Evolutionary conservation across 805 yeast species (phyloP), one percentile per base, ranked within the genome.

Genomic region (Ogataea nitratoaversa): DNA sequence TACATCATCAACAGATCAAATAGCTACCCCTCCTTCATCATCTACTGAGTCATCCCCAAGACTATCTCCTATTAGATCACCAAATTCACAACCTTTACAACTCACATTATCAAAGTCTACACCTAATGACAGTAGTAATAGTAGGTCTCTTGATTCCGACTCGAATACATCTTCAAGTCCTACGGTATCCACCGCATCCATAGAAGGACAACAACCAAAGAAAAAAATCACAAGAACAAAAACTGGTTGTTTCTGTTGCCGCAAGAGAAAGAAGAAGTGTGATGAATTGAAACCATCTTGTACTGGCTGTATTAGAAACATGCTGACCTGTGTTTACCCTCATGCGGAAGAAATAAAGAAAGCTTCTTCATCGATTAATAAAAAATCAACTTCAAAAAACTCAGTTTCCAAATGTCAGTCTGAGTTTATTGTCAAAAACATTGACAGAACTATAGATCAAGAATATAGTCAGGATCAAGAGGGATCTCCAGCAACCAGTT

Each of bases 191-290:
- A 32, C 25, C 19, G 8, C 30, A 2, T 30, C 24, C 14, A 14
- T 19, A 12, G 30, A 31, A 6, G 24, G 32, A 37, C 30, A 32
- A 30, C 12, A 27, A 19, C 31, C 38, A 27, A 50, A 53, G 36
- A 50, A 49, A 42, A 62, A 62, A 43, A 62, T 62, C 20, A 58
- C 63, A 7, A 53, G 67, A 40, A 61, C 66, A 2, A 64, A 63
- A 37, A 63, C 67, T 2, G 69, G 69, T 2, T 64, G 69, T 41
- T 60, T 59, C 44, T 63, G 67, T 38, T 64, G 69, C 37, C 59
- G 68, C 19, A 56, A 46, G 34, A 50, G 68, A 36, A 63, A 63
- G 62, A 64, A 63, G 64, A 64, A 64, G 51, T 64, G 68, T 43
- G 65, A 63, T 39, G 67, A 63, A 41, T 38, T 48, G 23, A 54